Evolutionary conservation across 2,329 filamentous ascomycete genomes (phyloP).

Genomic region (Botrytis sinoallii): DNA sequence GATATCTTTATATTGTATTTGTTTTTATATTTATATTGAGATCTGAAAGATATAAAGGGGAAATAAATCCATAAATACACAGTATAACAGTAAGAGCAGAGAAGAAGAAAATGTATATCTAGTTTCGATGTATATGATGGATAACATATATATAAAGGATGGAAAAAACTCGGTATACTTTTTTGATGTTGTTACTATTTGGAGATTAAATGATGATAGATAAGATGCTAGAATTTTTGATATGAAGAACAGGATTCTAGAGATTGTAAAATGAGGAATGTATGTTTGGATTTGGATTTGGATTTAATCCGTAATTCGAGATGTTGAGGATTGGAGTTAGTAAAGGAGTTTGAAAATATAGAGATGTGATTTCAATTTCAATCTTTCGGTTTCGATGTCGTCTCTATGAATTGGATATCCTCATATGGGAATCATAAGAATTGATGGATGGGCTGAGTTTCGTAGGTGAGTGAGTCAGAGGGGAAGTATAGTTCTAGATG

Average conservation of each 20-base stretch:
- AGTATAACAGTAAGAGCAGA: neutral
- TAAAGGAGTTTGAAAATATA: too few relatives aligned
- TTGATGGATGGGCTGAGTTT: neutral
- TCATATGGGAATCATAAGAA: too few relatives aligned
- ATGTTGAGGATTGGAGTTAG: too few relatives aligned
- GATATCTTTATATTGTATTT: neutral
- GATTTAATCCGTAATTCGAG: rapidly evolving
- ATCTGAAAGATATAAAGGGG: neutral
- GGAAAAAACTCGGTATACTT: neutral
- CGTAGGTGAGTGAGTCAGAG: neutral
- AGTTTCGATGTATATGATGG: neutral
- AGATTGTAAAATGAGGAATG: neutral
- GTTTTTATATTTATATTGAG: rapidly evolving
- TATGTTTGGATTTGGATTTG: too few relatives aligned
- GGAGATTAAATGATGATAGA: neutral
- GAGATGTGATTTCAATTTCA: too few relatives aligned
- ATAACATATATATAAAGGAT: rapidly evolving
- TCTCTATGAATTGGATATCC: neutral
- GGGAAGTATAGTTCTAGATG: neutral
- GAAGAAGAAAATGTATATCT: neutral
- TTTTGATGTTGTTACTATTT: neutral
- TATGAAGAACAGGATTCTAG: too few relatives aligned
- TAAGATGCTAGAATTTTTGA: too few relatives aligned
- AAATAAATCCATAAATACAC: neutral
- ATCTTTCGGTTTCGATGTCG: neutral